These are phyloP conservation scores for Teratosphaeria zuluensis DNA, from an alignment of 2,329 filamentous ascomycete species.

Conservation along the genomic window DNA sequence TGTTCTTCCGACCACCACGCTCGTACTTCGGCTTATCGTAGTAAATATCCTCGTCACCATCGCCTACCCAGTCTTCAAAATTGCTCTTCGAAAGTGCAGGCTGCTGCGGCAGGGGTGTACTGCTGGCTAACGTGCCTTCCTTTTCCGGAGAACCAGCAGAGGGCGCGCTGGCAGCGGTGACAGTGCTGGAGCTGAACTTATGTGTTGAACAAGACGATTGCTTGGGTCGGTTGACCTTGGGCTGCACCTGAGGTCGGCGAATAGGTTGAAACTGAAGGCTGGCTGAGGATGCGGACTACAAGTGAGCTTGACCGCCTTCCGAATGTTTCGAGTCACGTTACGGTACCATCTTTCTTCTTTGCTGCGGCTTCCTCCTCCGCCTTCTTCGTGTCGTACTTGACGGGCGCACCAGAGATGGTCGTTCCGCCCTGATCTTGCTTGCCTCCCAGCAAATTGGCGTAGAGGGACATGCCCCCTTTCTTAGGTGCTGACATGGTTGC, in stretches of 20 bases:
- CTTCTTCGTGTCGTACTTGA: constrained; percentile 57
- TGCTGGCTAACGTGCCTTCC: constrained; percentile 9
- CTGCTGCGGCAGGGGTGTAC: constrained; percentile 20
- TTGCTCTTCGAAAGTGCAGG: constrained; percentile 31
- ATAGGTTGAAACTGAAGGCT: constrained; percentile 81
- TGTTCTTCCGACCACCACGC: constrained; percentile 69
- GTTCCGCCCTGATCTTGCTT: constrained; percentile 32
- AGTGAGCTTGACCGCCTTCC: constrained; percentile 38
- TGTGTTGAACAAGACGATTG: constrained; percentile 30
- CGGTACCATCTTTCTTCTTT: constrained; percentile 55
- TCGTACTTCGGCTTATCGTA: constrained; percentile 54
- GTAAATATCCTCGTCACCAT: constrained; percentile 74
- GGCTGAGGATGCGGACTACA: constrained; percentile 33
- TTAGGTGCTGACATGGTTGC: constrained; percentile 16
- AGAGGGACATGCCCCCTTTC: constrained; percentile 32
- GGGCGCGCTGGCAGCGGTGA: constrained; percentile 16
- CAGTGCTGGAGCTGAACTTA: constrained; percentile 18
- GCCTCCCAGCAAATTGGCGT: constrained; percentile 71
- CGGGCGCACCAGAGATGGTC: constrained; percentile 70
- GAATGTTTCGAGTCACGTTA: constrained; percentile 19
- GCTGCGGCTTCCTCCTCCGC: constrained; percentile 39
- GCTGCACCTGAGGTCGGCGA: constrained; percentile 59
- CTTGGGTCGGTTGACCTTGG: constrained; percentile 49
- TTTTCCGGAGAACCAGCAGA: constrained; percentile 16
- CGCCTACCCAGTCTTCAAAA: constrained; percentile 75